A percentile compares a stretch with the other conserved stretches of the same genome.
phyloP scores from a whole-genome alignment of 441 rosid species.

The Populus hybrid region DNA sequence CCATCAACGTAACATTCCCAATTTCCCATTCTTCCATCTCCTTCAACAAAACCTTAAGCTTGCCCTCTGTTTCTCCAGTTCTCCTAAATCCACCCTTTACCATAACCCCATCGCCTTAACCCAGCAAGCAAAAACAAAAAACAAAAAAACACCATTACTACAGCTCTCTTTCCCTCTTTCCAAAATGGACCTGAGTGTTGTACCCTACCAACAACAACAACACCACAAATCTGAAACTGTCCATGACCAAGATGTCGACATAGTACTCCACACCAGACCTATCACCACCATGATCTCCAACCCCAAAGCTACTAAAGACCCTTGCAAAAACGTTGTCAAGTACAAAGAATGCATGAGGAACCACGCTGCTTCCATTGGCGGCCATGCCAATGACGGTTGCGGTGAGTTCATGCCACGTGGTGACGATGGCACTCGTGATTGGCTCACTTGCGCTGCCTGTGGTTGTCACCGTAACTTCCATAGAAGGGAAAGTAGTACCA shows the following conservation, averaged over 20 bases:
- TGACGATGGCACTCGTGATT: constrained; percentile 55
- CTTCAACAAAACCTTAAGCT: background rate
- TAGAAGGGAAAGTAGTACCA: constrained; percentile 46
- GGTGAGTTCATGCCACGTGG: constrained; percentile 81
- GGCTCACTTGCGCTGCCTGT: constrained; percentile 84
- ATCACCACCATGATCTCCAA: background rate
- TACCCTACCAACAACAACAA: constrained; percentile 8
- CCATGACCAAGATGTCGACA: background rate
- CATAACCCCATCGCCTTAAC: background rate
- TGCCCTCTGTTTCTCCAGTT: background rate
- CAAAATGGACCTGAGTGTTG: constrained; percentile 14
- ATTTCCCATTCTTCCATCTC: background rate
- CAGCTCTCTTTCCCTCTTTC: background rate
- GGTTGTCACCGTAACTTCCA: constrained; percentile 94
- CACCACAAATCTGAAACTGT: background rate
- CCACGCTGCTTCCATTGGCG: constrained; percentile 77
- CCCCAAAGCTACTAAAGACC: background rate
- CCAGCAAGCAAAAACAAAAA: background rate
- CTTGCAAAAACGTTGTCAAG: constrained; percentile 4
- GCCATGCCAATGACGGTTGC: constrained; percentile 86
- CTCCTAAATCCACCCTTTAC: background rate
- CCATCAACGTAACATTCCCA: background rate
- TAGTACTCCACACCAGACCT: background rate
- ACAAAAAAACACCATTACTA: background rate
- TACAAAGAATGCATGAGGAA: constrained; percentile 77